Evolutionary conservation across 2,329 filamentous ascomycete species (phyloP).

Genomic region (Scorias spongiosa): DNA sequence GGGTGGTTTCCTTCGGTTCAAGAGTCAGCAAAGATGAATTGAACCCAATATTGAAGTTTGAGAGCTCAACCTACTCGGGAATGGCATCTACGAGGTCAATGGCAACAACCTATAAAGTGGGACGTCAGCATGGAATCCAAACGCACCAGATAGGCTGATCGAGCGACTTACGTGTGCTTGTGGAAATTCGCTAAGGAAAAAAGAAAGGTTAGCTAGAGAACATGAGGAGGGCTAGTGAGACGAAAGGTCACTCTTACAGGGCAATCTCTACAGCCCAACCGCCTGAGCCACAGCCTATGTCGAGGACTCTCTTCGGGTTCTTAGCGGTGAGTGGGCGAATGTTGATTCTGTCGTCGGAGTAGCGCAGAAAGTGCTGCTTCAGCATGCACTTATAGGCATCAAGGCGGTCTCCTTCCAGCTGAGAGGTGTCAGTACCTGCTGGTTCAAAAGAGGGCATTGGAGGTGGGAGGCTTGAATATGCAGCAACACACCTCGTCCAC

Average conservation of each 20-base stretch:
- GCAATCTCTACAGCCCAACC: conserved; percentile 86
- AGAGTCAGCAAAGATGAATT: neutral
- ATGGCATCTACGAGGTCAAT: conserved; percentile 9
- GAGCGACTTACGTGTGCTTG: conserved; percentile 32
- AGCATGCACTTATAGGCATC: conserved; percentile 7
- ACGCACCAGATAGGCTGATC: neutral
- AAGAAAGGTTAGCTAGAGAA: neutral
- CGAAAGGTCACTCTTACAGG: conserved; percentile 38
- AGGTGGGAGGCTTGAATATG: neutral
- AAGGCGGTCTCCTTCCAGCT: neutral
- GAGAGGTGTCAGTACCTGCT: neutral
- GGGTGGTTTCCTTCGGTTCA: conserved; percentile 5
- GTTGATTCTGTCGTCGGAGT: conserved; percentile 9
- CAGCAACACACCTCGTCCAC: conserved; percentile 9
- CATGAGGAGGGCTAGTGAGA: neutral
- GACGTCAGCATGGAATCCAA: neutral
- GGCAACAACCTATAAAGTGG: conserved; percentile 11
- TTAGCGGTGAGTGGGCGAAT: conserved; percentile 28
- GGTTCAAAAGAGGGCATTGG: neutral
- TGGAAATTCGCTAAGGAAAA: conserved; percentile 33
- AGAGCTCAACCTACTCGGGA: neutral
- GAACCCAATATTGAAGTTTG: conserved; percentile 2
- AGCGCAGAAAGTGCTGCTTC: conserved; percentile 1
- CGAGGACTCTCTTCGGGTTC: conserved; percentile 37
- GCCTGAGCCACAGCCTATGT: conserved; percentile 71